Conservation (phyloP, 768 basidiomycete species). For the Tricholomella constricta region DNA sequence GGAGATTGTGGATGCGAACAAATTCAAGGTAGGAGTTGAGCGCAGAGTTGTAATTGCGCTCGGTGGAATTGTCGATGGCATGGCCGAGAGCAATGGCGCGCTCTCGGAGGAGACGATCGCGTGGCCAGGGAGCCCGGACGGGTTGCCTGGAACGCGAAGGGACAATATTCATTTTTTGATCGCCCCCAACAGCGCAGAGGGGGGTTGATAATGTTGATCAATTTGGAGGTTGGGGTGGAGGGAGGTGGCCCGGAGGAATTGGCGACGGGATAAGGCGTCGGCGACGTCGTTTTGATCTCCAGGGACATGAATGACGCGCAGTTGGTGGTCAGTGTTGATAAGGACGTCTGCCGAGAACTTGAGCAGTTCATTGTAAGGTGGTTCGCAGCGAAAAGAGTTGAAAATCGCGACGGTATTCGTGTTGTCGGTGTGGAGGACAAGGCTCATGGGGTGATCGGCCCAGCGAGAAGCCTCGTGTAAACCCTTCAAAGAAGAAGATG, state of each 20-base stretch:
- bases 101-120: neutral
- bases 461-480: slow-evolving; percentile 12
- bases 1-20: slow-evolving; percentile 28
- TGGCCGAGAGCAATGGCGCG: slow-evolving; percentile 15
- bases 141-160: slow-evolving; percentile 26
- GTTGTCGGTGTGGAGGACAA: slow-evolving; percentile 26
- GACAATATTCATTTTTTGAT: slow-evolving; percentile 19
- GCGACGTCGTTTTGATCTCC: slow-evolving; percentile 20
- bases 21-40: slow-evolving; percentile 35
- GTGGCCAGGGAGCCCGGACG: slow-evolving; percentile 32
- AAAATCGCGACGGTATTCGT: slow-evolving; percentile 24
- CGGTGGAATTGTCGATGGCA: slow-evolving; percentile 21
- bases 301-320: slow-evolving; percentile 17
- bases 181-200: slow-evolving; percentile 30
- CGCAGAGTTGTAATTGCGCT: slow-evolving; percentile 27
- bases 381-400: slow-evolving; percentile 6
- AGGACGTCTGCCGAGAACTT: slow-evolving; percentile 15
- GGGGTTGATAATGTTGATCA: slow-evolving; percentile 16
- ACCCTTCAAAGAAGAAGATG: slow-evolving; percentile 30
- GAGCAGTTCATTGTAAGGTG: slow-evolving; percentile 19
- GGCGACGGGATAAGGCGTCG: slow-evolving; percentile 19
- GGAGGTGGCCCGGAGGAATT: neutral
- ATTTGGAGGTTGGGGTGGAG: neutral
- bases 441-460: neutral
- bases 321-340: slow-evolving; percentile 5